Base-by-base conservation (phyloP, 2,329 filamentous ascomycete species). In the Scorias spongiosa region DNA sequence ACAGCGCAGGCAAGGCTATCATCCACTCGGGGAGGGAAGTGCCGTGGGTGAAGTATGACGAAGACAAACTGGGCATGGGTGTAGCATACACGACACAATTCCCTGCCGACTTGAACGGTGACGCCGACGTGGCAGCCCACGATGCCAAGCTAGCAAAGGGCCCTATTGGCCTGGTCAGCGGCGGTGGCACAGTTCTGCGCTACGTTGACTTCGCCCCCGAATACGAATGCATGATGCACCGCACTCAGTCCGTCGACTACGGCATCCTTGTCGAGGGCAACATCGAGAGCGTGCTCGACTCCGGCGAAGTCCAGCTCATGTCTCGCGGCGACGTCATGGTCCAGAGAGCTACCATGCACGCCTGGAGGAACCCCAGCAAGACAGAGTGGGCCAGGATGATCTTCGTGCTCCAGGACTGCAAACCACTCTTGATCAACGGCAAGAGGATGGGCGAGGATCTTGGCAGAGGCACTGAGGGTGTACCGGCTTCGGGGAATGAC, bases 21-120 rank as follows among this genome's bases (percentile, higher is more conserved):
- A 43, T 62, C 28, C 55, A 61, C 46, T 54, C 56, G 40, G 42
- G 40, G 2, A 51, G 57, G 10, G 58, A 58, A 11, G 53, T 59
- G 10, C 45, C 54, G 18, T 62, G 57, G 57, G 48, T 47, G 52
- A 49, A 47, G 51, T 54, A 63, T 58, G 55, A 63, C 55, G 48
- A 59, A n/a, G 65, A 69, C 48, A 65, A 66, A 34, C 65, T 70
- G 29, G 61, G 60, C 12, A 74, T 74, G 56, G 61, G 61, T 14
- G 66, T 74, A 26, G 65, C 64, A 46, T 76, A 72, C 60, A 69
- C 70, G 3, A 70, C 73, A 10, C 62, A 63, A 42, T 69, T 68
- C 42, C 71, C 72, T 1, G 63, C 68, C 28, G 54, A 67, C 41
- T 59, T 76, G 44, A 62, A 64, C 50, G 51, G 58, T 18, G 64